Conservation (phyloP, 306 rosid species). For the Glycine tomentella region DNA sequence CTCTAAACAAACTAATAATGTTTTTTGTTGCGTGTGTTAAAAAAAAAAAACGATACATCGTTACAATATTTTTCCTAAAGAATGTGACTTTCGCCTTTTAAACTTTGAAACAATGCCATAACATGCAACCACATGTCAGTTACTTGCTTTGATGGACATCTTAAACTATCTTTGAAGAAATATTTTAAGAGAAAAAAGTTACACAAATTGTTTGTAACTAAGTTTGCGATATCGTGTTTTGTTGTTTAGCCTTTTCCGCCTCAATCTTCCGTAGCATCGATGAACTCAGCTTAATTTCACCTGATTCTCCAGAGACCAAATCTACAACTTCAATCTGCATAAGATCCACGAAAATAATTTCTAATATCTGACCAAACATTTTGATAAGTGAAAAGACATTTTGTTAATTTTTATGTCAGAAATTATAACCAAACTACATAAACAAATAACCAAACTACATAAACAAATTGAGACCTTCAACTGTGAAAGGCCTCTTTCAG, state of each 20-base stretch:
- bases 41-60: not conserved
- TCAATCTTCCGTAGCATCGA: constrained; percentile 76
- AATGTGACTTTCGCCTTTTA: not conserved
- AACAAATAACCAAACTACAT: constrained; percentile 12
- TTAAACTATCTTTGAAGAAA: not conserved
- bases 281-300: constrained; percentile 84
- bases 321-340: constrained; percentile 96
- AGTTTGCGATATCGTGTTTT: constrained; percentile 32
- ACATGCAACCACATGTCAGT: constrained; percentile 14
- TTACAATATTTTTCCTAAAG: constrained; percentile 2
- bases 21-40: not conserved
- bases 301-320: constrained; percentile 67
- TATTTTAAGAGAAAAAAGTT: not conserved
- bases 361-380: not conserved
- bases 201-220: constrained; percentile 23
- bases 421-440: constrained; percentile 16
- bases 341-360: constrained; percentile 36
- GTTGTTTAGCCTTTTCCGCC: constrained; percentile 65
- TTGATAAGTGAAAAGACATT: not conserved
- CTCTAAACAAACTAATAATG: not conserved
- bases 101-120: not conserved
- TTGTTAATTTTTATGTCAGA: not conserved
- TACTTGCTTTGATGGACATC: constrained; percentile 11
- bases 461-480: constrained; percentile 71
- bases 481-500: constrained; percentile 74